Conservation (phyloP, 495 filamentous ascomycete species). For the Amorphotheca resinae region DNA sequence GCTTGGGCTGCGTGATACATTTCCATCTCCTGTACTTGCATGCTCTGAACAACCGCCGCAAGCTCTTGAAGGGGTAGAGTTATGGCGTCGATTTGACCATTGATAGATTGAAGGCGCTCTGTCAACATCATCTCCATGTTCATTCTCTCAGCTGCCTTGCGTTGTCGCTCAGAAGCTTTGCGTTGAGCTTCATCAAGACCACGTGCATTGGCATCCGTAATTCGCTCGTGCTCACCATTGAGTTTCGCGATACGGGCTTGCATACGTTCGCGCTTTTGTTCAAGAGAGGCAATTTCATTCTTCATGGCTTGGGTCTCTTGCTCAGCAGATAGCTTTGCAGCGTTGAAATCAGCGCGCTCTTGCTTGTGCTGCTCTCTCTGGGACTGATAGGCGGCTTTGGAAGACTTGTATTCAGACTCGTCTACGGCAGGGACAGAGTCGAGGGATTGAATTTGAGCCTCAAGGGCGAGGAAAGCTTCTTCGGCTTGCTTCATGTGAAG, state of each 20-base stretch:
- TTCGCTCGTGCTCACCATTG: slow-evolving; percentile 64
- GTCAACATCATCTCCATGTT: slow-evolving; percentile 34
- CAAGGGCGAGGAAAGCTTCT: slow-evolving; percentile 50
- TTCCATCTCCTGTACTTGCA: background rate
- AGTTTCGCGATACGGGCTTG: slow-evolving; percentile 62
- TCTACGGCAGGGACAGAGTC: slow-evolving; percentile 55
- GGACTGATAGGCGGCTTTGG: slow-evolving; percentile 11
- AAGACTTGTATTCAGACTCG: background rate
- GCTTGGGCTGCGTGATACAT: slow-evolving; percentile 3
- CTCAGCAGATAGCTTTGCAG: slow-evolving; percentile 49
- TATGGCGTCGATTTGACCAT: background rate
- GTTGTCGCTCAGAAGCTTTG: slow-evolving; percentile 53
- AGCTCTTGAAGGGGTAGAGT: background rate
- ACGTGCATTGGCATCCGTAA: slow-evolving; percentile 62
- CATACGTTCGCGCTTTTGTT: slow-evolving; percentile 69
- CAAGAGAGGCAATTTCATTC: slow-evolving; percentile 50
- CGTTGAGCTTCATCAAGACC: slow-evolving; percentile 64
- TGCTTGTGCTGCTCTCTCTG: slow-evolving; percentile 51
- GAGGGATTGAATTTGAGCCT: slow-evolving; percentile 51
- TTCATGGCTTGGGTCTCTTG: slow-evolving; percentile 51
- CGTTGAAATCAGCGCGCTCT: slow-evolving; percentile 44
- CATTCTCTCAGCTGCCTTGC: slow-evolving; percentile 49
- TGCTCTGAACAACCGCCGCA: background rate
- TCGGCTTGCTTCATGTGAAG: slow-evolving; percentile 76
- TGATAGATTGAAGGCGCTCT: background rate